Base-by-base conservation (phyloP, 441 rosid species). In the Codiaeum variegatum region DNA sequence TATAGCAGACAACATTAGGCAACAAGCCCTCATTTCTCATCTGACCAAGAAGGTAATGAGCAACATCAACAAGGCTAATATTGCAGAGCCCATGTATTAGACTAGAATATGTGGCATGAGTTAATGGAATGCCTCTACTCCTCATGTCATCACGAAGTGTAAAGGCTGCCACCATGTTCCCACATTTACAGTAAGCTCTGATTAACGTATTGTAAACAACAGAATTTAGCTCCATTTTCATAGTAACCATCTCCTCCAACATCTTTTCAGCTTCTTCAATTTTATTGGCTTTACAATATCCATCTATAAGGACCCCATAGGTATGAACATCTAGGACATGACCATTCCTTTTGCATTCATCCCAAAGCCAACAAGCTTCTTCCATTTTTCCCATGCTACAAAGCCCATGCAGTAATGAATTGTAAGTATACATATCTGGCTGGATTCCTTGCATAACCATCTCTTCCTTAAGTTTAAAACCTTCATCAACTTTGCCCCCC, bases 41-140 rank as follows among this genome's bases (percentile, higher is more conserved):
- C 71, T 77, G 55, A 73, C 73, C 67, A 75, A 89, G 80, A 85
- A 91, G 84, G 6, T 77, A 65, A 67, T 81, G 46, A 46, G 91
- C 98, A 77, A 88, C 87, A 69, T 87, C 89, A 8, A 88, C 72
- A 73, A 82, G 81, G 67, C 81, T 76, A 23, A 71, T 87, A 68
- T 81, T 89, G 72, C 94, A 85, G 21, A 90, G 85, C 55, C 96
- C 97, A 61, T 89, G 88, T 60, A 92, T 83, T 62, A 92, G 91
- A 70, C 83, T 79, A 32, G 88, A 85, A 76, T 88, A 92, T 0
- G 97, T 81, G 60, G 87, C 90, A 79, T 75, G 81, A 76, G 90
- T 90, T 79, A 82, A 85, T 2, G 42, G 82, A 18, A 87, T 81
- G n/a, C 93, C 88, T 73, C 84, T 88, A 66, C 62, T 81, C 13